These are phyloP conservation scores for Diplosphaera chodatii DNA, from an alignment of 139 green algal genomes.

Conservation along the genomic window DNA sequence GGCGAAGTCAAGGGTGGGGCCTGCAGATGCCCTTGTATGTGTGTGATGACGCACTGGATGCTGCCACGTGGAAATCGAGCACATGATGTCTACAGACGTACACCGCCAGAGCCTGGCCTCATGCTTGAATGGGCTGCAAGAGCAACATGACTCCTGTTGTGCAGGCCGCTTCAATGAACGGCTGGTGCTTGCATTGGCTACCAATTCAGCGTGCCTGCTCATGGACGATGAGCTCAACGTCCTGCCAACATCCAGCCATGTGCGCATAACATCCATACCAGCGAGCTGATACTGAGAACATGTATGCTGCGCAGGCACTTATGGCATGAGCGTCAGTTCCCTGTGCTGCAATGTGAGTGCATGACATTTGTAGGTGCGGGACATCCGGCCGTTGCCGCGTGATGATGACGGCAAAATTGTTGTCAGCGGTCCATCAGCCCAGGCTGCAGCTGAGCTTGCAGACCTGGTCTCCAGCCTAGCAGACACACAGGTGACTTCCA, in stretches of 20 bases:
- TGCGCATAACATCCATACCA: no score
- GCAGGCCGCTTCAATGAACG: conserved; percentile 95
- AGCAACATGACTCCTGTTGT: no score
- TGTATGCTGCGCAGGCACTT: no score
- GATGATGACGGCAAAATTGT: conserved; percentile 35
- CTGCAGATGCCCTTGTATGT: not conserved
- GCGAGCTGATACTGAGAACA: no score
- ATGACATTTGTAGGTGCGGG: no score
- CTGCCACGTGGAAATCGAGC: no score
- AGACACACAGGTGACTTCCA: conserved; percentile 65
- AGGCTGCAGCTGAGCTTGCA: conserved; percentile 59
- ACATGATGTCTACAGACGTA: no score
- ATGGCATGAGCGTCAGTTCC: no score
- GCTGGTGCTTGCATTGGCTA: conserved; percentile 88
- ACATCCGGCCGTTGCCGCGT: conserved; percentile 61
- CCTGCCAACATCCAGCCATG: conserved; percentile 80
- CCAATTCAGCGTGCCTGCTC: conserved; percentile 74
- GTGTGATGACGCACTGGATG: no score
- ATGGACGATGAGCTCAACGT: conserved; percentile 99
- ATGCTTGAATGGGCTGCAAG: no score
- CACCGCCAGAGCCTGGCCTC: no score
- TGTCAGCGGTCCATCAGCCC: conserved; percentile 15
- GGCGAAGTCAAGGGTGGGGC: conserved; percentile 54
- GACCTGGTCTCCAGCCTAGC: conserved; percentile 73
- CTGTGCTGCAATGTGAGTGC: no score